A percentile compares a stretch with the other conserved stretches of the same genome.
These are phyloP conservation scores for Colletotrichum chlorophyti DNA, from an alignment of 2,329 filamentous ascomycete species.

Conservation along the genomic window DNA sequence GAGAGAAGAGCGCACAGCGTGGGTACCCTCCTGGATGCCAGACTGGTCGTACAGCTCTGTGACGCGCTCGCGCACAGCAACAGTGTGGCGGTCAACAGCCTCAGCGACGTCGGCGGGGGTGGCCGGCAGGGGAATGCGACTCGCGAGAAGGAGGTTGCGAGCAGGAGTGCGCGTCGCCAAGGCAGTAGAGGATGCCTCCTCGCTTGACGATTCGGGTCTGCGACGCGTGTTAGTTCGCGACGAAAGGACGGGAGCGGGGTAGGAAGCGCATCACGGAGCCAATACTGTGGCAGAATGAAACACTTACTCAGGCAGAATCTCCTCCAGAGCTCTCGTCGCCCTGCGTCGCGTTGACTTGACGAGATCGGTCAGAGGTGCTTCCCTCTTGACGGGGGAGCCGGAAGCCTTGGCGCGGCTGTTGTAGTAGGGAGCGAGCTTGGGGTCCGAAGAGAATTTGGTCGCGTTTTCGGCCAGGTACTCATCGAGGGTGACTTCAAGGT, in stretches of 20 bases:
- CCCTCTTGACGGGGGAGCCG: conserved; percentile 68
- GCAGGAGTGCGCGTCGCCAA: conserved; percentile 54
- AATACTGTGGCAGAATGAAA: background rate
- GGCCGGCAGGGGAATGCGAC: conserved; percentile 76
- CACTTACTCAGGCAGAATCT: conserved; percentile 52
- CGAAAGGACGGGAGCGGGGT: background rate
- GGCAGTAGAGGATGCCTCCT: conserved; percentile 46
- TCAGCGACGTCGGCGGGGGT: conserved; percentile 81
- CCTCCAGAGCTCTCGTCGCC: conserved; percentile 51
- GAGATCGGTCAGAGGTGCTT: conserved; percentile 47
- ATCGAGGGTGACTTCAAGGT: conserved; percentile 79
- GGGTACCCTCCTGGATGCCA: conserved; percentile 70
- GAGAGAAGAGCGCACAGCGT: conserved; percentile 71
- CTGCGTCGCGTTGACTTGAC: conserved; percentile 56
- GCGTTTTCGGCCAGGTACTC: conserved; percentile 75
- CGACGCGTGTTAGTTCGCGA: conserved; percentile 21
- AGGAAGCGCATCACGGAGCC: background rate
- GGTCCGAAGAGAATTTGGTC: conserved; percentile 66
- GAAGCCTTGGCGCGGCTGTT: conserved; percentile 66
- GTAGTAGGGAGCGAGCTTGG: conserved; percentile 78
- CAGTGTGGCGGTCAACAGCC: conserved; percentile 75
- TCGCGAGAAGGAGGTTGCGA: conserved; percentile 60
- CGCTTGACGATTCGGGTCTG: conserved; percentile 31
- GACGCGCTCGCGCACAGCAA: conserved; percentile 71
- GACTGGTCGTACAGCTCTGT: conserved; percentile 69